These are phyloP conservation scores for Elymus sibiricus DNA, from an alignment of 176 grass and related monocot species.

Conservation along the genomic window DNA sequence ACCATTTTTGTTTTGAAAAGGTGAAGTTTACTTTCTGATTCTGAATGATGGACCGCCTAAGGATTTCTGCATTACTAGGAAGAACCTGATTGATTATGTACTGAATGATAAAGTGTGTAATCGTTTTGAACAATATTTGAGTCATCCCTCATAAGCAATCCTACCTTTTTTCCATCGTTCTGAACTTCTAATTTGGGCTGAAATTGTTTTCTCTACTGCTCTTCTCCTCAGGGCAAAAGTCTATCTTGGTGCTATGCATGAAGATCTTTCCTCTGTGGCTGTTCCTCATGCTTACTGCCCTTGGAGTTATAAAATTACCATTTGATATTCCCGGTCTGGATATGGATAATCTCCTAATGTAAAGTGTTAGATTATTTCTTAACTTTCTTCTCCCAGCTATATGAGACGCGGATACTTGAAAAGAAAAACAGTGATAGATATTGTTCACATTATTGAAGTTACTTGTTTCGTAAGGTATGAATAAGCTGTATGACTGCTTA, in stretches of 20 bases:
- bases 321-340: constrained; percentile 73
- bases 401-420: not conserved
- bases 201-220: not conserved
- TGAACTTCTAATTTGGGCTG: not conserved
- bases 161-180: not conserved
- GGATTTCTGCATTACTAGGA: not conserved
- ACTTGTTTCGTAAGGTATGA: constrained; percentile 12
- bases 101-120: not conserved
- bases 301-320: constrained; percentile 73
- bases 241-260: constrained; percentile 61
- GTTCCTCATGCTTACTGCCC: constrained; percentile 56
- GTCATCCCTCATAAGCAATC: not conserved
- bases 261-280: constrained; percentile 78
- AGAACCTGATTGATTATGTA: not conserved
- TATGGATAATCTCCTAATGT: constrained; percentile 74
- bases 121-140: not conserved
- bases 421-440: constrained; percentile 15
- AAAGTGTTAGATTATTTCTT: constrained; percentile 11
- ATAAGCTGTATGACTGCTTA: not conserved
- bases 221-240: constrained; percentile 58
- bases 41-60: not conserved
- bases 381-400: not conserved
- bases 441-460: not conserved
- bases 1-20: not conserved
- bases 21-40: not conserved